Base-by-base conservation (phyloP, 352 stramenopile genomes). In the Phytopythium oedochilum region DNA sequence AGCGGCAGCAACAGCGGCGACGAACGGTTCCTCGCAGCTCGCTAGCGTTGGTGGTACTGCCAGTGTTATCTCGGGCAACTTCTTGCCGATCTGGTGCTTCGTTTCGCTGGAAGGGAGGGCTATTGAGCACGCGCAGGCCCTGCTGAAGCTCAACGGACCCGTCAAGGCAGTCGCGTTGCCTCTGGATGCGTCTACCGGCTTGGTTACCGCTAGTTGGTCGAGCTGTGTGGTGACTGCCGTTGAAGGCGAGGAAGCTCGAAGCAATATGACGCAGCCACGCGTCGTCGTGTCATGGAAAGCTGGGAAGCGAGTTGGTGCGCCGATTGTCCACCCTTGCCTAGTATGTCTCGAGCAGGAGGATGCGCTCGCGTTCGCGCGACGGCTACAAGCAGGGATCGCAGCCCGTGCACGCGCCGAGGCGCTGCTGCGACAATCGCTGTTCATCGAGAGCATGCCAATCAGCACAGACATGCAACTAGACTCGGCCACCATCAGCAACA, bases 231-330 rank as follows among this genome's bases (percentile, higher is more conserved):
- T 91, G 36, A 93, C 81, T 7, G 69, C 79, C 0, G 89, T 78
- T 63, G 81, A 93, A 15, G 42, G 53, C 3, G 54, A 54, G 1
- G 28, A 20, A 25, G 9, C 38, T 3, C 18, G 28, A 1, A 29
- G 29, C 15, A 31, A 14, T 4, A 53, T 2, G 7, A 20, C 47
- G 0, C 26, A 84, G 15, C 56, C 62, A 28, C 64, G 74, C 10
- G 92, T 84, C 20, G 68, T 92, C 32, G 81, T 92, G 10, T 89
- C 81, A 1, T 93, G 85, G 81, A 71, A 75, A 15, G 81, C 75
- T 26, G 83, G 83, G 6, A 88, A 86, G 46, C 81, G 85, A 17
- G 79, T 93, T 3, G 83, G 81, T 2, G 75, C 78, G 0, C 72
- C 83, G 2, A 51, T 91, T 31, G 78, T 89, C 22, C 83, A 88